Evolutionary conservation across 2,329 filamentous ascomycete genomes (phyloP), one percentile per base, ranked within the genome.

Genomic region (Botryotinia narcissicola): DNA sequence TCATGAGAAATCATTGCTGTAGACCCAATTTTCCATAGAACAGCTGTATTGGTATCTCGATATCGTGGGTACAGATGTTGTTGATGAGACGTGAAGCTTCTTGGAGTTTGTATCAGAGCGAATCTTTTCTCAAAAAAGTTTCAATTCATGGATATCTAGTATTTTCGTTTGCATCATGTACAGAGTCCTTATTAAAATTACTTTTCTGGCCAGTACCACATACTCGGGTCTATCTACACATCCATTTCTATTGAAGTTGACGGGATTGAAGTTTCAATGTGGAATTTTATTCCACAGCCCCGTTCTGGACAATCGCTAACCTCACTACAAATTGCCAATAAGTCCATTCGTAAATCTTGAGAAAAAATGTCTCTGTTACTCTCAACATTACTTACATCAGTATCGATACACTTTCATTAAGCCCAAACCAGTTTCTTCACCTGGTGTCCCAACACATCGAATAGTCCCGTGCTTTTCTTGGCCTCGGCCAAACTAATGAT

Each of bases 341-440:
- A n/a, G 14, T 29, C 18, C 32, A 22, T 22, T 32, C 3, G 25
- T 42, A 57, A 42, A 29, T 68, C 35, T 9, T n/a, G 40, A 18
- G 29, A 54, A 22, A 54, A 54, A 29, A 20, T 40, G 25, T 40
- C 12, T 54, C 35, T 18, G 29, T 37, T 54, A 18, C 35, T 16
- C 48, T n/a, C n/a, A 54, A 12, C 18, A 46, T 37, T 67, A 48
- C 3, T 51, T 29, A 12, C 60, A n/a, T 44, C 25, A 40, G 32
- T 8, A 64, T 63, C 25, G n/a, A 73, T 71, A 32, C 57, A 29
- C 25, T 35, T 35, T 16, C 22, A 57, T 74, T 69, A 81, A n/a
- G 80, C 80, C 96, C 96, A 98, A 20, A 99, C 94, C 81, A 98
- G 83, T 85, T 93, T 97, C 88, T 97, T 98, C 79, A 98, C 87